Conservation (phyloP, 768 basidiomycete species). For the Russula earlei region DNA sequence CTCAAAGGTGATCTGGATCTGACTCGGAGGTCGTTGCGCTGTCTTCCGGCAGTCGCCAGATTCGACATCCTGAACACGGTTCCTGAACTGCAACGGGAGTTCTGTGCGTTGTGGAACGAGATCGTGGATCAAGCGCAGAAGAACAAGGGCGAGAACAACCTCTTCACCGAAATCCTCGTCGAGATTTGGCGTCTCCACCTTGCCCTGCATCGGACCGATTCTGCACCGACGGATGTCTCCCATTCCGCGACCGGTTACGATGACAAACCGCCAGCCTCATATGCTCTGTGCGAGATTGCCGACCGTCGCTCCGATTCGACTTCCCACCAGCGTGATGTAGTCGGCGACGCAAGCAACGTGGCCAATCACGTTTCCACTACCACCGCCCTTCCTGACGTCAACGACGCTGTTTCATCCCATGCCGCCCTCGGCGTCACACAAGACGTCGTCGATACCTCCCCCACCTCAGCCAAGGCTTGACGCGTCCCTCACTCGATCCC, state of each 20-base stretch:
- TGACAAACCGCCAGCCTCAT: not conserved
- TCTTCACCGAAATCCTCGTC: not conserved
- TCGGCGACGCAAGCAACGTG: not conserved
- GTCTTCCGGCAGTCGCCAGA: not conserved
- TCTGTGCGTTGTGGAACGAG: slow-evolving; percentile 1
- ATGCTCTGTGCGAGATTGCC: not conserved
- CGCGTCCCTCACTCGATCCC: not conserved
- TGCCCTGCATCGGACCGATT: not conserved
- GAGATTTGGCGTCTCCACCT: not conserved
- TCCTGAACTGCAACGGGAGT: not conserved
- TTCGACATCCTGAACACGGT: not conserved
- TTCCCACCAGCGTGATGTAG: not conserved
- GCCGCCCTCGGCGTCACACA: not conserved
- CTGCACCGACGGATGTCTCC: too few species aligned
- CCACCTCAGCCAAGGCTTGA: not conserved
- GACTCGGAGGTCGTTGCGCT: not conserved
- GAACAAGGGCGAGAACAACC: too few species aligned
- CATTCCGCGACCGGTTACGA: not conserved
- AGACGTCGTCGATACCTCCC: not conserved
- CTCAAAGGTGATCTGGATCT: not conserved
- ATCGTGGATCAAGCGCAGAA: not conserved
- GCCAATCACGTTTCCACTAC: not conserved
- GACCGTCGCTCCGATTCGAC: not conserved
- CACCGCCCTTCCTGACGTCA: not conserved
- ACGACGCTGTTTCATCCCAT: not conserved